phyloP scores from a whole-genome alignment of 176 grass and related monocot genomes.

The Saccharum officinarum region DNA sequence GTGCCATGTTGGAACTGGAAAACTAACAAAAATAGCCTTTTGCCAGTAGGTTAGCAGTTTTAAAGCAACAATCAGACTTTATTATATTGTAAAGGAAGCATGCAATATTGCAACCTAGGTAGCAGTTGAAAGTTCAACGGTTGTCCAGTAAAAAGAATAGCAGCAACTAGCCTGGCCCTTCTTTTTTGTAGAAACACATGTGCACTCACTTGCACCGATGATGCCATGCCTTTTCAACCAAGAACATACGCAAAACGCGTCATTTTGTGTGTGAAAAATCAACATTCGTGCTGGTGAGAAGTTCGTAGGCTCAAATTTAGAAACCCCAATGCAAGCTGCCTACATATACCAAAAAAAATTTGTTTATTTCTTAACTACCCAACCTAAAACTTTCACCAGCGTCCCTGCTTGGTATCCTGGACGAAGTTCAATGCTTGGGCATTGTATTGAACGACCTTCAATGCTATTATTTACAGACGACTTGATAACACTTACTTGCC shows the following conservation, averaged over 20 bases:
- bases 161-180: not conserved
- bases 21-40: not conserved
- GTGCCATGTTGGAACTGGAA: not conserved
- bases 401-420: not conserved
- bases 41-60: not conserved
- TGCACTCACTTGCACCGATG: not conserved
- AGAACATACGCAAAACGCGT: not conserved
- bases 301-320: not conserved
- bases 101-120: slow-evolving; percentile 34
- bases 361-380: not conserved
- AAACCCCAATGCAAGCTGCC: not conserved
- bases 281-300: not conserved
- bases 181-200: not conserved
- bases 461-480: not conserved
- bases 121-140: not conserved
- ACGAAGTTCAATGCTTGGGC: not conserved
- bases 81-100: not conserved
- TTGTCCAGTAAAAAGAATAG: not conserved
- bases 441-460: not conserved
- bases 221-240: not conserved
- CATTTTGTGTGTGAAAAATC: not conserved
- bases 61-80: not conserved
- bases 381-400: not conserved
- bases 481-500: not conserved
- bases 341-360: not conserved